Base-by-base conservation (phyloP, 352 stramenopile genomes). In the Globisporangium orthogonon region DNA sequence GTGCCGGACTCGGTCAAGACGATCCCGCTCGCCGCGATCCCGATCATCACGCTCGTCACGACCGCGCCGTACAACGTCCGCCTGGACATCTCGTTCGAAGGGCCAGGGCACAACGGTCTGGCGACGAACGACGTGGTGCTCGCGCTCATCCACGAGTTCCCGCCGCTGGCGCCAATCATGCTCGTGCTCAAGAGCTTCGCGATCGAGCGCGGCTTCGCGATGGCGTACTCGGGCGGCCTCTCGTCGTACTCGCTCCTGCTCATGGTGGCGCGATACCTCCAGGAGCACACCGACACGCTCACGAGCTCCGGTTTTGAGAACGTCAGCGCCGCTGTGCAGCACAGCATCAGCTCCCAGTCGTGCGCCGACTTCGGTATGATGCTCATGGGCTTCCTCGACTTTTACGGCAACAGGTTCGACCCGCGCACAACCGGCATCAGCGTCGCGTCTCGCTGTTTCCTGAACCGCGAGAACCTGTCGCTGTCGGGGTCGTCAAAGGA, bases 31-130 rank as follows among this genome's bases (percentile, higher is more conserved):
- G 97, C 96, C 43, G 85, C 96, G 17, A 96, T 99, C 46, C 96
- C 96, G 5, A 97, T 98, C 58, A 98, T 99, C 61, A 98, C 97
- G 61, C 80, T 99, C 41, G 61, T 91, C 37, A 93, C 85, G 9
- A 73, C 76, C 1, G 65, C 83, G 33, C 85, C 83, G 41, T 91
- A 90, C 67, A 82, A 87, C 41, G 78, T 96, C 2, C 78, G 86
- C 7, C 70, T 98, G 28, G 96, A 99, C 68, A 98, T 99, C 54
- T 98, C 92, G 33, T 98, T 99, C 62, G 94, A 98, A 86, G 87
- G 89, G 13, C 93, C 94, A 0, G 85, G 93, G 17, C 96, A 99
- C 73, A 98, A 98, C 69, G 96, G 96, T 11, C 69, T 98, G 15
- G 91, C 91, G 49, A 97, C 96, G 1, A 96, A 98, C 52, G 86